These are phyloP conservation scores for Bauhinia variegata DNA, from an alignment of 306 rosid species.

Conservation along the genomic window DNA sequence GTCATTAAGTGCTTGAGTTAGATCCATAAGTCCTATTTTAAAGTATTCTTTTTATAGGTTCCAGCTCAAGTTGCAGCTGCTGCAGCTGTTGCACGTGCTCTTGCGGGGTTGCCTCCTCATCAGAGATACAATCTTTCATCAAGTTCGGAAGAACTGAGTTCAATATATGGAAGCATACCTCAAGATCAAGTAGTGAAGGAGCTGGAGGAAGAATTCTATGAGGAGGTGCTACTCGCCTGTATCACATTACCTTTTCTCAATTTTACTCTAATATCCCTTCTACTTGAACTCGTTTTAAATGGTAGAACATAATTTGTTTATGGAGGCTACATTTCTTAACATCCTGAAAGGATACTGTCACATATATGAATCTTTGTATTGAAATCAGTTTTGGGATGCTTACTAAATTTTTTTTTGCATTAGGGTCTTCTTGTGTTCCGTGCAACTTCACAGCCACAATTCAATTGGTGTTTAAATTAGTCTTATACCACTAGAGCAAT, in stretches of 20 bases:
- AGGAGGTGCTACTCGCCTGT: constrained; percentile 76
- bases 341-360: too few species aligned
- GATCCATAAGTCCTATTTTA: constrained; percentile 35
- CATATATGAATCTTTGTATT: too few species aligned
- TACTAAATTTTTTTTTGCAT: too few species aligned
- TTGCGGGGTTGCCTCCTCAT: constrained; percentile 95
- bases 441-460: neutral
- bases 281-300: constrained; percentile 31
- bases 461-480: neutral
- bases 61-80: constrained; percentile 96
- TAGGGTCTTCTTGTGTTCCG: too few species aligned
- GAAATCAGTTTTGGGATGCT: too few species aligned
- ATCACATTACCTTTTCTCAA: constrained; percentile 41
- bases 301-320: constrained; percentile 17
- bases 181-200: constrained; percentile 70
- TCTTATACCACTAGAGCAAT: neutral
- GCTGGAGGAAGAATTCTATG: constrained; percentile 84
- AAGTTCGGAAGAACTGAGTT: constrained; percentile 88
- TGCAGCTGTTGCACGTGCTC: constrained; percentile 96
- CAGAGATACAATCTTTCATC: constrained; percentile 80
- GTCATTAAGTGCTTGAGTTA: constrained; percentile 8
- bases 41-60: constrained; percentile 63
- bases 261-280: constrained; percentile 41
- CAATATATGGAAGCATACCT: constrained; percentile 80
- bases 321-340: neutral